Percentiles rank a stretch among this genome's conserved stretches.
phyloP scores from a whole-genome alignment of 176 grass and related monocot genomes.

The Triticum timopheevii region DNA sequence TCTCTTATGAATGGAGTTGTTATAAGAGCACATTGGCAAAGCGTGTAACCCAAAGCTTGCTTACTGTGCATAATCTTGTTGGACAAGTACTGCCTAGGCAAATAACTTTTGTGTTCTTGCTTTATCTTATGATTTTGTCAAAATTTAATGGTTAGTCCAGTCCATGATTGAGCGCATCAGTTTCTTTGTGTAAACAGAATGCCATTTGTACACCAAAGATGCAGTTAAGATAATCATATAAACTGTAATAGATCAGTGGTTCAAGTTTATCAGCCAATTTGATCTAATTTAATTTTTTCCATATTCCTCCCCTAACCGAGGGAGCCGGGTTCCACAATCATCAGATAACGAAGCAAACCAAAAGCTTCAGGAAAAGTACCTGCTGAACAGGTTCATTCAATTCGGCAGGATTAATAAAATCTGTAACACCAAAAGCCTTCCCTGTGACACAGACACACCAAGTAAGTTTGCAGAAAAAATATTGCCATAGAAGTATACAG shows the following conservation, averaged over 20 bases:
- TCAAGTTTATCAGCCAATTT: neutral
- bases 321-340: too few species aligned
- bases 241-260: neutral
- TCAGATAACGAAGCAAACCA: neutral
- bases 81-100: neutral
- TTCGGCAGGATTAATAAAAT: slow-evolving; percentile 75
- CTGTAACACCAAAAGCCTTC: slow-evolving; percentile 81
- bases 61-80: neutral
- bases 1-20: neutral
- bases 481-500: neutral
- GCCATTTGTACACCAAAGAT: neutral
- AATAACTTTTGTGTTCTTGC: neutral
- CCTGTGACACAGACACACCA: slow-evolving; percentile 57
- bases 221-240: slow-evolving; percentile 5
- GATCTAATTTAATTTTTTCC: neutral
- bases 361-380: slow-evolving; percentile 40
- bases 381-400: slow-evolving; percentile 84
- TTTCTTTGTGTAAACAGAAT: slow-evolving; percentile 1
- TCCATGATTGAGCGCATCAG: neutral
- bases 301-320: neutral
- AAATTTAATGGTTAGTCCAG: neutral
- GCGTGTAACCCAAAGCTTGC: neutral
- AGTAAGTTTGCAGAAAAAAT: slow-evolving; percentile 23
- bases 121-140: neutral
- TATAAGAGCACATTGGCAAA: slow-evolving; percentile 5